phyloP scores from a whole-genome alignment of 2,329 filamentous ascomycete genomes.

The Calonectria pseudoturangicola region DNA sequence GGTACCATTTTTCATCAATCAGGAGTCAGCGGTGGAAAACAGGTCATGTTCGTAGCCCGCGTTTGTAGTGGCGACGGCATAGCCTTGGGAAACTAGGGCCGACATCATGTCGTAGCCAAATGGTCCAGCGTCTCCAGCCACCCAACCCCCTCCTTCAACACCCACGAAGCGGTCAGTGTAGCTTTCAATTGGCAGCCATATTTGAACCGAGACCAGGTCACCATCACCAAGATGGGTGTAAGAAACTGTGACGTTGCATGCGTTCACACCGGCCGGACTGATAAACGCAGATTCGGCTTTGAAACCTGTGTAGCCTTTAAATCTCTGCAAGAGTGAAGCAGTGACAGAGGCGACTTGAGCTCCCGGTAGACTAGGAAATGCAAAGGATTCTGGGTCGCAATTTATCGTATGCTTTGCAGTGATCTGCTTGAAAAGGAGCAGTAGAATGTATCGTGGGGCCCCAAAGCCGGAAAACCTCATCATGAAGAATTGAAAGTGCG shows the following conservation, averaged over 20 bases:
- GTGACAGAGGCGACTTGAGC: too few relatives aligned
- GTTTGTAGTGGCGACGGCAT: not conserved
- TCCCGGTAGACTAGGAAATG: too few relatives aligned
- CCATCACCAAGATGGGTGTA: not conserved
- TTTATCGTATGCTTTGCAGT: too few relatives aligned
- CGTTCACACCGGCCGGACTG: not conserved
- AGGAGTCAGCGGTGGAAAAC: not conserved
- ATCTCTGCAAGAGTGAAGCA: not conserved
- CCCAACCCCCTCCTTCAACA: not conserved
- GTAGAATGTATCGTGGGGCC: too few relatives aligned
- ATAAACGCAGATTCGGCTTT: not conserved
- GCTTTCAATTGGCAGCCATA: not conserved
- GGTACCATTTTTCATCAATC: not conserved
- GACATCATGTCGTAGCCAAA: not conserved
- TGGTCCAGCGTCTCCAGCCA: not conserved
- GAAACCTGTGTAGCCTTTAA: not conserved
- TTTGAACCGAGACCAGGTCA: not conserved
- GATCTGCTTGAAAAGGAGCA: too few relatives aligned
- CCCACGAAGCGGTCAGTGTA: not conserved
- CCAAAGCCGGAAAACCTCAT: too few relatives aligned
- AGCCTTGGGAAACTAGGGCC: not conserved
- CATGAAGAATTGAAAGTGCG: too few relatives aligned
- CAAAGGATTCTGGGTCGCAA: too few relatives aligned
- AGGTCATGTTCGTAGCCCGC: constrained; percentile 1
- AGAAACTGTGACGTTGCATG: constrained; percentile 6